These are phyloP conservation scores for Geum urbanum DNA, from an alignment of 306 rosid genomes.

Conservation along the genomic window DNA sequence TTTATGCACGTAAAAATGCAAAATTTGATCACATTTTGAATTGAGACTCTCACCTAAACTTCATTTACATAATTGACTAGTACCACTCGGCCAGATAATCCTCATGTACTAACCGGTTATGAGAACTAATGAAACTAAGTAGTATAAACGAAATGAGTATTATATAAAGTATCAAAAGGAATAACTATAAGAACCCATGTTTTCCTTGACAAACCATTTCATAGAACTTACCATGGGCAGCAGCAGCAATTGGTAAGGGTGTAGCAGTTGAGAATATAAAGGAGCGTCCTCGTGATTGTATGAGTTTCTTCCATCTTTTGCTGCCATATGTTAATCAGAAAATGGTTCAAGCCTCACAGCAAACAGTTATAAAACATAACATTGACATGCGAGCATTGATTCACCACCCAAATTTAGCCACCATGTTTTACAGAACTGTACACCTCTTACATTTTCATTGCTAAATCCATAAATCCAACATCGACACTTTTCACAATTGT, in stretches of 20 bases:
- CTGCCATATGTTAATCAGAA: conserved; percentile 41
- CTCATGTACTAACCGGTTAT: background rate
- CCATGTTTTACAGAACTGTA: background rate
- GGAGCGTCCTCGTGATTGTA: conserved; percentile 93
- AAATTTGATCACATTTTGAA: background rate
- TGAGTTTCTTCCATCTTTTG: conserved; percentile 79
- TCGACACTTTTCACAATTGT: background rate
- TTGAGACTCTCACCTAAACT: background rate
- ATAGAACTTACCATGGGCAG: conserved; percentile 62
- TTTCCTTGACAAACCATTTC: conserved; percentile 1
- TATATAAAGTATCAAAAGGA: background rate
- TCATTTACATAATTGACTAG: background rate
- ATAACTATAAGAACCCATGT: background rate
- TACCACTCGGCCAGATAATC: background rate
- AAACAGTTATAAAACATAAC: background rate
- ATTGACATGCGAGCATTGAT: background rate
- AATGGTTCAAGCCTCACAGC: background rate
- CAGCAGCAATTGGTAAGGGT: conserved; percentile 80
- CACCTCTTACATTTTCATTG: background rate
- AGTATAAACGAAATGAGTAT: background rate
- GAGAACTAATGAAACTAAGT: background rate
- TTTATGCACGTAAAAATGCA: background rate
- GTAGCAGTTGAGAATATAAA: conserved; percentile 85
- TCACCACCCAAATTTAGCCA: background rate
- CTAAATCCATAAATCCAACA: background rate